phyloP scores from a whole-genome alignment of 2,329 filamentous ascomycete genomes.

The Microdochium nivale region DNA sequence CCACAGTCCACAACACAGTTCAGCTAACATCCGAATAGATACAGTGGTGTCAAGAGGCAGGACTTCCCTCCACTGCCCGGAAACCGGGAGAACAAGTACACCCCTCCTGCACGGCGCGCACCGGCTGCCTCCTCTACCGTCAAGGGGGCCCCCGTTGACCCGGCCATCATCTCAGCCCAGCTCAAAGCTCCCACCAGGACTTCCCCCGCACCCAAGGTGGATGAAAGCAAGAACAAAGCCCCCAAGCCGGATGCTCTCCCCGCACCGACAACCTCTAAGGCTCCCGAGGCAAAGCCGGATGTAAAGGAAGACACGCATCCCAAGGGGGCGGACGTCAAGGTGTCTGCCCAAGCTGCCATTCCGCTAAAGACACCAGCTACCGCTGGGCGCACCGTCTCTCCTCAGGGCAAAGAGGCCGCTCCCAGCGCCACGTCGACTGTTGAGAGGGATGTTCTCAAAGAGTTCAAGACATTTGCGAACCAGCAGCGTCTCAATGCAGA shows the following conservation, averaged over 20 bases:
- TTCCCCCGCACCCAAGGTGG: constrained; percentile 24
- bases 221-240: constrained; percentile 21
- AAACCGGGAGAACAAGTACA: constrained; percentile 64
- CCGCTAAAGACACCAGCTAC: constrained; percentile 24
- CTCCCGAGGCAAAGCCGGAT: constrained; percentile 22
- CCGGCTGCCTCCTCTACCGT: constrained; percentile 67
- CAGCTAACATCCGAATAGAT: constrained; percentile 39
- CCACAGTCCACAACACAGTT: background rate
- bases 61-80: constrained; percentile 59
- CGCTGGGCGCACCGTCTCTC: constrained; percentile 31
- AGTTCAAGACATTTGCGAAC: constrained; percentile 56
- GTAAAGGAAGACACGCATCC: constrained; percentile 17
- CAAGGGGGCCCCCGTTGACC: constrained; percentile 70
- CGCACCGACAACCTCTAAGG: constrained; percentile 16
- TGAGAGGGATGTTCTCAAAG: constrained; percentile 50
- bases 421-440: constrained; percentile 53
- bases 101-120: constrained; percentile 78
- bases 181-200: constrained; percentile 42
- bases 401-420: constrained; percentile 27
- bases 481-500: constrained; percentile 47
- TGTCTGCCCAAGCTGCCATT: constrained; percentile 13
- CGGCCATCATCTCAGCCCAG: constrained; percentile 85
- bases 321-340: constrained; percentile 15
- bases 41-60: constrained; percentile 81
- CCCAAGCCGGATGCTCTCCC: constrained; percentile 14